phyloP scores from a whole-genome alignment of 768 basidiomycete genomes.

The Lactarius vividus region DNA sequence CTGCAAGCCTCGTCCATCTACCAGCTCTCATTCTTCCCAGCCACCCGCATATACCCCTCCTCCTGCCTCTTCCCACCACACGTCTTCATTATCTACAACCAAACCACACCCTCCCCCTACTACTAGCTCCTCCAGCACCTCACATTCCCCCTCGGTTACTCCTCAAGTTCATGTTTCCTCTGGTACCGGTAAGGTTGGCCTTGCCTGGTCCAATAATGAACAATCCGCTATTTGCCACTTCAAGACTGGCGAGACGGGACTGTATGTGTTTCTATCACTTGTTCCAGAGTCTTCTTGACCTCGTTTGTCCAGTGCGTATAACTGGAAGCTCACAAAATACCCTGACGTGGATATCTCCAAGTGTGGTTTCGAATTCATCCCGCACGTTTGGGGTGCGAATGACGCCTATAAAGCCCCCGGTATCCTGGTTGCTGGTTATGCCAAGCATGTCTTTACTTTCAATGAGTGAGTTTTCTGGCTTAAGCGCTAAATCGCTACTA shows the following conservation, averaged over 20 bases:
- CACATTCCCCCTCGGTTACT: slow-evolving; percentile 11
- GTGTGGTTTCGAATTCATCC: slow-evolving; percentile 52
- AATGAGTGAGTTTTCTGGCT: slow-evolving; percentile 64
- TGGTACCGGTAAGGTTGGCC: slow-evolving; percentile 47
- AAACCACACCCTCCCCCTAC: slow-evolving; percentile 27
- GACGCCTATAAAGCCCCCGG: slow-evolving; percentile 48
- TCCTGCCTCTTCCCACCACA: slow-evolving; percentile 22
- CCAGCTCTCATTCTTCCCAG: slow-evolving; percentile 15
- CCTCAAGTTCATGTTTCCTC: slow-evolving; percentile 15
- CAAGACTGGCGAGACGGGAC: slow-evolving; percentile 36
- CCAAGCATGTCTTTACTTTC: slow-evolving; percentile 49
- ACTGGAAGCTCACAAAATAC: slow-evolving; percentile 61
- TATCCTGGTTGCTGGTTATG: slow-evolving; percentile 50
- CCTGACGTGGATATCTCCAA: slow-evolving; percentile 32
- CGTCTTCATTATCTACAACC: slow-evolving; percentile 10
- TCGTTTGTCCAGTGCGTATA: slow-evolving; percentile 46
- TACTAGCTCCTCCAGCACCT: slow-evolving; percentile 27
- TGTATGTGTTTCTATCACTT: slow-evolving; percentile 33
- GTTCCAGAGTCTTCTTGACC: not conserved
- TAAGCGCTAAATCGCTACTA: slow-evolving; percentile 33
- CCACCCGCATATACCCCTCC: slow-evolving; percentile 27
- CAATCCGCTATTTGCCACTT: slow-evolving; percentile 47
- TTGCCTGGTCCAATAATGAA: slow-evolving; percentile 65
- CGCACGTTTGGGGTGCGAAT: slow-evolving; percentile 70
- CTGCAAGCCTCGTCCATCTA: slow-evolving; percentile 51